Evolutionary conservation across 352 stramenopile genomes (phyloP).

Genomic region (Pythium oligandrum): DNA sequence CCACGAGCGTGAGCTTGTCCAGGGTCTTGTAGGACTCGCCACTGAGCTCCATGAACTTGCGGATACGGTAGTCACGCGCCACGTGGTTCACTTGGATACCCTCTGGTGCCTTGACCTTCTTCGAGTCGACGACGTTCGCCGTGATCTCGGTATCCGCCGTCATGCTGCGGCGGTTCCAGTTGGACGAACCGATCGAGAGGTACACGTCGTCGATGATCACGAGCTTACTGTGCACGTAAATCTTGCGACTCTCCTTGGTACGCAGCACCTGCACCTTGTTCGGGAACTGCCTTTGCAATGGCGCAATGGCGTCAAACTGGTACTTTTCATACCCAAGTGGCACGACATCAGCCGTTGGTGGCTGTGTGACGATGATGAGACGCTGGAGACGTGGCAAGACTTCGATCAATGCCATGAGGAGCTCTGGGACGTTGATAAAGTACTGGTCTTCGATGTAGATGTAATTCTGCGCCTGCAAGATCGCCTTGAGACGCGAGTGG

Average conservation of each 20-base stretch:
- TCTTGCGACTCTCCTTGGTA: conserved; percentile 23
- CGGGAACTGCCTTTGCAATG: conserved; percentile 31
- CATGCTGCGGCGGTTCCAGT: conserved; percentile 72
- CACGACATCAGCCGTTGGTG: conserved; percentile 12
- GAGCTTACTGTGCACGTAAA: conserved; percentile 57
- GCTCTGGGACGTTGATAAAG: conserved; percentile 41
- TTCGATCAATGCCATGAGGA: conserved; percentile 37
- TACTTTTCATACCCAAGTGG: conserved; percentile 42
- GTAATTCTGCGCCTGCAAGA: conserved; percentile 50
- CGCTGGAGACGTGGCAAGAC: conserved; percentile 37
- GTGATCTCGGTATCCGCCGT: conserved; percentile 56
- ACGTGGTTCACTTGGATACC: conserved; percentile 33
- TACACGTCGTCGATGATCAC: conserved; percentile 66
- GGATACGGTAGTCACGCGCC: conserved; percentile 42
- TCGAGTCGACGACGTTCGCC: conserved; percentile 44
- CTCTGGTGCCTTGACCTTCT: conserved; percentile 21
- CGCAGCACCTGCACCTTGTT: conserved; percentile 52
- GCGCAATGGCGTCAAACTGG: conserved; percentile 47
- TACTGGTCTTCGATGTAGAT: conserved; percentile 74
- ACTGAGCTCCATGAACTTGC: conserved; percentile 58
- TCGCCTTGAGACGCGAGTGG: conserved; percentile 42
- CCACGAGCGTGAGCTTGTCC: conserved; percentile 33
- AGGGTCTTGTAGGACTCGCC: conserved; percentile 29
- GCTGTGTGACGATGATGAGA: conserved; percentile 43
- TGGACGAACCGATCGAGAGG: conserved; percentile 46